Evolutionary conservation across 2,329 filamentous ascomycete genomes (phyloP).

Genomic region (Colletotrichum siamense): DNA sequence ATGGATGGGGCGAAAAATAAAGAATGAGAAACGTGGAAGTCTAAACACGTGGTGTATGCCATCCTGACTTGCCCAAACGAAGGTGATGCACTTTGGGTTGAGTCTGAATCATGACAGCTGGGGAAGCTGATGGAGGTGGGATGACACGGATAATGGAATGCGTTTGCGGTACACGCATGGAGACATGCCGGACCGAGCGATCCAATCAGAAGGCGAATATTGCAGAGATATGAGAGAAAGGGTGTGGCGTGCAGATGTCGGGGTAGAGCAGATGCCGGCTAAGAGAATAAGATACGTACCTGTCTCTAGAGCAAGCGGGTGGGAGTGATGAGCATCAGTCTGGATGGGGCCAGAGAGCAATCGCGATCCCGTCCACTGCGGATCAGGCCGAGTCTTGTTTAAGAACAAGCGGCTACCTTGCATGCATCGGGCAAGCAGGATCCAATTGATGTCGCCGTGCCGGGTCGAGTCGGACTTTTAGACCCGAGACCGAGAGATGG

Average conservation of each 20-base stretch:
- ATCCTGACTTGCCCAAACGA: conserved; percentile 17
- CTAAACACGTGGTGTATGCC: conserved; percentile 15
- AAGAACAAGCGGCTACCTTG: conserved; percentile 12
- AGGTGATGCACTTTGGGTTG: conserved; percentile 13
- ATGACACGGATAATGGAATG: neutral
- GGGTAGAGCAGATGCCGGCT: neutral
- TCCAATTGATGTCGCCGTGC: neutral
- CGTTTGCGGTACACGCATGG: neutral
- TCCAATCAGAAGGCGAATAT: neutral
- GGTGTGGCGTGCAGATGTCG: neutral
- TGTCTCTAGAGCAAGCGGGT: neutral
- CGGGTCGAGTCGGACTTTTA: neutral
- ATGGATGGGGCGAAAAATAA: neutral
- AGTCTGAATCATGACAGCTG: conserved; percentile 13
- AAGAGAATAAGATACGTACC: neutral
- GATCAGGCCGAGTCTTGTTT: conserved; percentile 20
- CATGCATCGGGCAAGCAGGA: conserved; percentile 7
- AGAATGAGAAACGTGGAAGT: neutral
- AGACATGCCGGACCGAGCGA: neutral
- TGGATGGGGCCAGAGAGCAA: conserved; percentile 17
- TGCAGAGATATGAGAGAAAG: neutral
- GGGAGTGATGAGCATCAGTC: neutral
- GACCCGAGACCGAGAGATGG: neutral
- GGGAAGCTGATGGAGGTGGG: neutral
- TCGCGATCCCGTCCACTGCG: conserved; percentile 21